Base-by-base conservation (phyloP, 2,329 filamentous ascomycete genomes). In the Lachnellula cervina region DNA sequence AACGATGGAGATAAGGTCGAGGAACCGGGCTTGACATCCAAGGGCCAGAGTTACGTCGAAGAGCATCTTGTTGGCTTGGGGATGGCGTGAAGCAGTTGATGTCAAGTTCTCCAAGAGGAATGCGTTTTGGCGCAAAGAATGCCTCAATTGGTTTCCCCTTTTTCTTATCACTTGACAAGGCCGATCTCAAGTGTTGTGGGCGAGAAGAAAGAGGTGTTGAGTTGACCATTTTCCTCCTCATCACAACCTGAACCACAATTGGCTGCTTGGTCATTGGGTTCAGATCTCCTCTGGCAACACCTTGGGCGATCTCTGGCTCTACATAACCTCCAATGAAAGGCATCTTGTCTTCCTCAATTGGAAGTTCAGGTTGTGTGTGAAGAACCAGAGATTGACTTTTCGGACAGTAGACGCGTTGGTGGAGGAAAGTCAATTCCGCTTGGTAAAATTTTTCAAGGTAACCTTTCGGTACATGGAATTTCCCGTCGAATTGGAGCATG, bases 331-430 rank as follows among this genome's bases (percentile, higher is more conserved):
- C 95, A 60, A 99, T 90, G 65, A 88, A 97, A 1, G 87, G 81
- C 79, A 96, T 86, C 43, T 87, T 81, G 9, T 84, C 81, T 0
- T 86, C 75, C 23, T 85, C 81, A 21, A 90, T 70, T 4, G 82
- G 82, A 5, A 80, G 74, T 0, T 83, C 81, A 0, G 87, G 80
- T 14, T 83, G 77, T 1, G 85, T 94, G 56, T 96, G 77, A 58
- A 90, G 85, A 42, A 96, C 88, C 45, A 97, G 73, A 59, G 83
- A 76, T 56, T 86, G 78, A 43, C 80, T 78, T 38, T 78, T 75
- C 0, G 93, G 91, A 69, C 93, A 97, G 70, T 89, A 99, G 3
- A 97, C 93, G 73, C 94, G 89, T 74, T 97, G 94, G 67, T 97
- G 89, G 17, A 97, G 74, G 67, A 99, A 99, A 0, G 94, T 97